Evolutionary conservation across 495 filamentous ascomycete genomes (phyloP).

Genomic region (Stereocaulon alpinum): DNA sequence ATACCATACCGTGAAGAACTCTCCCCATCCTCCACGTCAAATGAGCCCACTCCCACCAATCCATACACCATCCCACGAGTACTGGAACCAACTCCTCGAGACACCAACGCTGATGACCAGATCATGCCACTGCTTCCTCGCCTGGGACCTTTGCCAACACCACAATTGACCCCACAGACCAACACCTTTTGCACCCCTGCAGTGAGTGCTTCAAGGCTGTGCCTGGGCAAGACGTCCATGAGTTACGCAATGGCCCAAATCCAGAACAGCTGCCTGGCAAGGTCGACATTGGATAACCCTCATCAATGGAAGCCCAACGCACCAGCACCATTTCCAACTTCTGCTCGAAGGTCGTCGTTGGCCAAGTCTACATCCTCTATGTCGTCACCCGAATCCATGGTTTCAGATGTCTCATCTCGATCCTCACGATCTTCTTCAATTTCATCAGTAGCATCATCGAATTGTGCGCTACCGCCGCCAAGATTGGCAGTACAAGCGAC

Average conservation of each 20-base stretch:
- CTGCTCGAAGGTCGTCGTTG: constrained; percentile 61
- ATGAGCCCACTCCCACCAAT: constrained; percentile 39
- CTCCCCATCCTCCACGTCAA: constrained; percentile 28
- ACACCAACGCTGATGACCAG: constrained; percentile 27
- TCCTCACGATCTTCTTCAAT: constrained; percentile 39
- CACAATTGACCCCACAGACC: constrained; percentile 68
- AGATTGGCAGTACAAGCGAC: constrained; percentile 73
- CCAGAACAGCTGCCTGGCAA: constrained; percentile 51
- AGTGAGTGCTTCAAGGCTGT: constrained; percentile 55
- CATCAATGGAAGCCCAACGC: constrained; percentile 43
- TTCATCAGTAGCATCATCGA: constrained; percentile 47
- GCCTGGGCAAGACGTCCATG: constrained; percentile 56
- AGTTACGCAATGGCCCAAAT: constrained; percentile 69
- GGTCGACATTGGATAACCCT: constrained; percentile 48
- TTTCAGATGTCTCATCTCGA: constrained; percentile 63
- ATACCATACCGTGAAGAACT: constrained; percentile 14
- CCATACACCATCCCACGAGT: constrained; percentile 40
- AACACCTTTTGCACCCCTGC: constrained; percentile 78
- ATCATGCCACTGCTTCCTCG: constrained; percentile 44
- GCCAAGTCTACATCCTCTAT: constrained; percentile 65
- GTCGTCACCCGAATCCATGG: constrained; percentile 85
- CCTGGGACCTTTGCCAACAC: constrained; percentile 63
- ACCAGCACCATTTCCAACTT: constrained; percentile 37
- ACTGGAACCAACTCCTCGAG: constrained; percentile 46
- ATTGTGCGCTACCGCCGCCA: constrained; percentile 53